Evolutionary conservation across 768 basidiomycete species (phyloP).

Genomic region (Leccinum disarticulatum): DNA sequence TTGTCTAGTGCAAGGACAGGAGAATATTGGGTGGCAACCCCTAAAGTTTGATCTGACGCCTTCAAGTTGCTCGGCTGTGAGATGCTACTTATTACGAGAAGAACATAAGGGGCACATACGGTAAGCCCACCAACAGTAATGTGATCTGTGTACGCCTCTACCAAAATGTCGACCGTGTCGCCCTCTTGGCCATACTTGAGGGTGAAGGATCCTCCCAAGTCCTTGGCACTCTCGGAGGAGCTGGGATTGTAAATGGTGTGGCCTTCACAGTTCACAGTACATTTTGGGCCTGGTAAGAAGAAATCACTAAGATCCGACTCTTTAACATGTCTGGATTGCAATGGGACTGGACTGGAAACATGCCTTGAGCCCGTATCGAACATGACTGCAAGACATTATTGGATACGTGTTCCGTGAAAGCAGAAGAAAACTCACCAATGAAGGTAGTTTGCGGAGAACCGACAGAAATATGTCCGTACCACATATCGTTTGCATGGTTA

Average conservation of each 20-base stretch:
- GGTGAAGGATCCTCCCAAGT: neutral
- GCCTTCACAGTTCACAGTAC: constrained; percentile 26
- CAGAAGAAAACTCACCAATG: neutral
- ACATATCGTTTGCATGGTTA: neutral
- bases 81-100: neutral
- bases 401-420: neutral
- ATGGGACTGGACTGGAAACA: neutral
- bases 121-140: constrained; percentile 11
- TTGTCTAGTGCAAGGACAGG: neutral
- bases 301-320: constrained; percentile 17
- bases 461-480: constrained; percentile 13
- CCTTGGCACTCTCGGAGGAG: constrained; percentile 7
- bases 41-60: constrained; percentile 14
- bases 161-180: neutral
- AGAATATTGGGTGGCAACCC: constrained; percentile 12
- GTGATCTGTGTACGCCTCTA: constrained; percentile 9
- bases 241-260: constrained; percentile 35
- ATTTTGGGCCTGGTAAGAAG: constrained; percentile 26
- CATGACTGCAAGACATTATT: neutral
- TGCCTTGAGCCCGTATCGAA: constrained; percentile 10
- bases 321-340: neutral
- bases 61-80: constrained; percentile 2
- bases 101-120: constrained; percentile 1
- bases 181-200: neutral
- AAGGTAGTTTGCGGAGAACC: constrained; percentile 1